phyloP scores from a whole-genome alignment of 2,329 filamentous ascomycete species.

The Elsinoe batatas region DNA sequence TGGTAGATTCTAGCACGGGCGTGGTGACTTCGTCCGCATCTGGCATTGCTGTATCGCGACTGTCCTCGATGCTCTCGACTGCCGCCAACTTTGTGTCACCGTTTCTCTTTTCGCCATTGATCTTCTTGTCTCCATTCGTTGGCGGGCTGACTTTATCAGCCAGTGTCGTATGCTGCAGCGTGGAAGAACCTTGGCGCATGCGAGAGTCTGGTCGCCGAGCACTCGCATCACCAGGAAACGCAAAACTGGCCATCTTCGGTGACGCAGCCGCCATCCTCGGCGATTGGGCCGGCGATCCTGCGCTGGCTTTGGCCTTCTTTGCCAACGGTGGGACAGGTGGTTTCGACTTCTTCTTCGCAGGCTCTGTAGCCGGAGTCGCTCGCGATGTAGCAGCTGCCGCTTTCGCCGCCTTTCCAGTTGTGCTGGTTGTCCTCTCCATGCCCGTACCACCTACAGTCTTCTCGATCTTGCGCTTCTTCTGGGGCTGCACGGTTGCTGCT shows the following conservation, averaged over 20 bases:
- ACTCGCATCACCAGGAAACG: background rate
- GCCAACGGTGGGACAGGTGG: conserved; percentile 42
- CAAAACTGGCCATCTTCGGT: conserved; percentile 9
- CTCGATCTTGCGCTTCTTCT: conserved; percentile 75
- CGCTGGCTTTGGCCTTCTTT: conserved; percentile 20
- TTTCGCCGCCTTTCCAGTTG: conserved; percentile 30
- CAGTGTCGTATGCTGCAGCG: conserved; percentile 7
- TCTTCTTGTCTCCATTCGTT: conserved; percentile 2
- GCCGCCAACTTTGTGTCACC: background rate
- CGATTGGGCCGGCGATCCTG: conserved; percentile 16
- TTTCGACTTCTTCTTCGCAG: conserved; percentile 56
- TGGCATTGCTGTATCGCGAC: background rate
- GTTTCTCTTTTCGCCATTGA: conserved; percentile 4
- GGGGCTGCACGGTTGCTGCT: conserved; percentile 40
- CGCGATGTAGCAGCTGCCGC: conserved; percentile 49
- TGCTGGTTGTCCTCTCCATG: conserved; percentile 63
- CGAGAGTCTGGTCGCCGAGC: conserved; percentile 4
- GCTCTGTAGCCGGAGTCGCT: conserved; percentile 58
- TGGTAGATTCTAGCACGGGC: conserved; percentile 20
- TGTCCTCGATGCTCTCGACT: conserved; percentile 4
- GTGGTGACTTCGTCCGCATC: background rate
- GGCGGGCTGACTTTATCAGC: background rate
- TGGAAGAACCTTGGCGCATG: conserved; percentile 11
- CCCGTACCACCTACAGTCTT: conserved; percentile 39
- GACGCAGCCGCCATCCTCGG: conserved; percentile 7